Evolutionary conservation across 2,329 filamentous ascomycete species (phyloP).

Genomic region (Penicillium thymicola): DNA sequence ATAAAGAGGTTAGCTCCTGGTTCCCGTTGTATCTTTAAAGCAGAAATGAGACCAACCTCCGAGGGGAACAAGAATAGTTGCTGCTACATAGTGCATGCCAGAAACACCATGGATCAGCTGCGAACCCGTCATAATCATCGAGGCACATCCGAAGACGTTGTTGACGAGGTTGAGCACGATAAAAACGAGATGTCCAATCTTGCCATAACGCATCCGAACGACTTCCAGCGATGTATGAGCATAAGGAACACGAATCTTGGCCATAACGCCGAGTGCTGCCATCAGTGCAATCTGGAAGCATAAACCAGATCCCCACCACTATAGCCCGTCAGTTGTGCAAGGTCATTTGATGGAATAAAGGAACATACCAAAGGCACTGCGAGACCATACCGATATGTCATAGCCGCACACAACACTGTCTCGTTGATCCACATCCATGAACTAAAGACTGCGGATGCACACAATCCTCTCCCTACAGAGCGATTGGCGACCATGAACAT

Average conservation of each 20-base stretch:
- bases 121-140: constrained; percentile 47
- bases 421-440: constrained; percentile 43
- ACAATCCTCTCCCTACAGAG: constrained; percentile 37
- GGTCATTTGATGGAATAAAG: neutral
- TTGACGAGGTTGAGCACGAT: constrained; percentile 43
- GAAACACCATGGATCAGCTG: constrained; percentile 48
- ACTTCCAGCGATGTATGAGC: constrained; percentile 53
- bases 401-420: constrained; percentile 34
- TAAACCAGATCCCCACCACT: constrained; percentile 41
- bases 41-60: constrained; percentile 35
- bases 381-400: constrained; percentile 36
- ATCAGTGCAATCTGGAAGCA: constrained; percentile 52
- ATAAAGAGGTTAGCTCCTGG: neutral
- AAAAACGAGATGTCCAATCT: constrained; percentile 41
- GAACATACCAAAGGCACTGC: constrained; percentile 33
- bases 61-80: constrained; percentile 46
- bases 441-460: constrained; percentile 39
- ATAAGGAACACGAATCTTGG: constrained; percentile 50
- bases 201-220: constrained; percentile 49
- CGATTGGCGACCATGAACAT: constrained; percentile 43
- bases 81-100: constrained; percentile 49
- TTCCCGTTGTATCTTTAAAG: neutral
- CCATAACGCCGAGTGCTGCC: constrained; percentile 49
- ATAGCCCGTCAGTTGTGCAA: neutral
- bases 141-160: constrained; percentile 46